Percentiles rank a stretch among this genome's conserved stretches.
These are phyloP conservation scores for Strigomonas oncopelti DNA, from an alignment of 208 protist species.

Conservation along the genomic window DNA sequence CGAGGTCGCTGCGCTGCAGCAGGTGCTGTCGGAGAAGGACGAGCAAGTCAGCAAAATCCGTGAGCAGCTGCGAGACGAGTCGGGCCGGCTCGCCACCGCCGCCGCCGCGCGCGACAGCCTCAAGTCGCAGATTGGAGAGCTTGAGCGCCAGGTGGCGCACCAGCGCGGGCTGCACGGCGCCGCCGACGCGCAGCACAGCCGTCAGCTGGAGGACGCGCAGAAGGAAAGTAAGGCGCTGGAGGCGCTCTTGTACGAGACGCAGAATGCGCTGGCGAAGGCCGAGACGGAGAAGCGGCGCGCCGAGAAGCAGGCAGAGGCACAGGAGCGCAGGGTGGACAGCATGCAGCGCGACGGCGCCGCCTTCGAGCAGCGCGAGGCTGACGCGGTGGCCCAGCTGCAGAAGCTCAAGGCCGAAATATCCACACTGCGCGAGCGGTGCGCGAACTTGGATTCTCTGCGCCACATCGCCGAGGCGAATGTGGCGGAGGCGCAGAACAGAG, in stretches of 20 bases:
- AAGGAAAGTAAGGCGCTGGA: conserved; percentile 23
- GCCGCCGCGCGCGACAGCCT: conserved; percentile 25
- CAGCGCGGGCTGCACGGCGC: conserved; percentile 32
- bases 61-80: conserved; percentile 16
- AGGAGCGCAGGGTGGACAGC: conserved; percentile 27
- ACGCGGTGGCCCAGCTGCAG: conserved; percentile 54
- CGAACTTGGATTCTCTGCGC: conserved; percentile 81
- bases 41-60: conserved; percentile 20
- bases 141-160: conserved; percentile 32
- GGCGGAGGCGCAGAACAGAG: conserved; percentile 59
- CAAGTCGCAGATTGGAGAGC: conserved; percentile 24
- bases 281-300: conserved; percentile 32
- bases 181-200: conserved; percentile 23
- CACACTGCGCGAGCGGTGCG: conserved; percentile 68
- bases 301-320: conserved; percentile 36
- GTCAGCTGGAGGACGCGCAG: conserved; percentile 21
- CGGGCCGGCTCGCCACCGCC: conserved; percentile 18
- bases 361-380: conserved; percentile 42
- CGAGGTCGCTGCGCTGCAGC: conserved; percentile 48
- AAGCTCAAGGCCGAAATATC: conserved; percentile 57
- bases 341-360: conserved; percentile 47
- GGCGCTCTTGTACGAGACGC: conserved; percentile 35
- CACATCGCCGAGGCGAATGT: conserved; percentile 69
- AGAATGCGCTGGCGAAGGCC: conserved; percentile 25
- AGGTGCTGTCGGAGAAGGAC: conserved; percentile 37